These are phyloP conservation scores for Suillus variegatus DNA, from an alignment of 768 basidiomycete species.

Conservation along the genomic window DNA sequence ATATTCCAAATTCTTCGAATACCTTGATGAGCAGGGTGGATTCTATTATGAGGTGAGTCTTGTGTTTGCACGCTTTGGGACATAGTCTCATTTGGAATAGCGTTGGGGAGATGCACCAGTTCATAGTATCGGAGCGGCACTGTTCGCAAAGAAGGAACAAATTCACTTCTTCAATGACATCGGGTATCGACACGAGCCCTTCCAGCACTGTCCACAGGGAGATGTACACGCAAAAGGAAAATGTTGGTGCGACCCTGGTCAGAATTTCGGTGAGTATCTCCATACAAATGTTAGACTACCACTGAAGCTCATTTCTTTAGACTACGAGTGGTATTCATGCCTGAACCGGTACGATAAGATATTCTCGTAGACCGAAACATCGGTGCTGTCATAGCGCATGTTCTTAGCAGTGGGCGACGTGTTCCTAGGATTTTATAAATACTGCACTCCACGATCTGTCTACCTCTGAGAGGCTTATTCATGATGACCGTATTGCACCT, in stretches of 20 bases:
- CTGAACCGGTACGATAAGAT: conserved; percentile 71
- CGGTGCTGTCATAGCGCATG: not conserved
- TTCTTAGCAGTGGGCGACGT: too few species aligned
- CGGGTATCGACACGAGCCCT: conserved; percentile 80
- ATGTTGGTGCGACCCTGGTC: conserved; percentile 71
- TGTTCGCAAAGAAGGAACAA: conserved; percentile 73
- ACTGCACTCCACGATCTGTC: not conserved
- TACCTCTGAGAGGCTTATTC: not conserved
- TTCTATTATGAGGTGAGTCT: conserved; percentile 86
- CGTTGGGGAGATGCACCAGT: conserved; percentile 89
- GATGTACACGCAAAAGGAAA: conserved; percentile 55
- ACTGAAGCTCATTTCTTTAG: conserved; percentile 36
- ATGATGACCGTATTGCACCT: not conserved
- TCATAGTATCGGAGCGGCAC: conserved; percentile 78
- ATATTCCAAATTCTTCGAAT: conserved; percentile 82
- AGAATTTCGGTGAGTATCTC: conserved; percentile 61
- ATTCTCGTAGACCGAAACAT: conserved; percentile 36
- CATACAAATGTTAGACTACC: not conserved
- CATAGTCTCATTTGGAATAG: conserved; percentile 29
- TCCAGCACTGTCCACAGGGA: conserved; percentile 73
- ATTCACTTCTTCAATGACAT: conserved; percentile 86
- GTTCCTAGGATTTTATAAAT: conserved; percentile 1
- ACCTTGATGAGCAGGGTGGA: conserved; percentile 79
- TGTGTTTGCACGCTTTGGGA: conserved; percentile 1
- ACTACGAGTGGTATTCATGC: conserved; percentile 89